Evolutionary conservation across 495 filamentous ascomycete genomes (phyloP).

Genomic region (Annulohypoxylon moriforme): DNA sequence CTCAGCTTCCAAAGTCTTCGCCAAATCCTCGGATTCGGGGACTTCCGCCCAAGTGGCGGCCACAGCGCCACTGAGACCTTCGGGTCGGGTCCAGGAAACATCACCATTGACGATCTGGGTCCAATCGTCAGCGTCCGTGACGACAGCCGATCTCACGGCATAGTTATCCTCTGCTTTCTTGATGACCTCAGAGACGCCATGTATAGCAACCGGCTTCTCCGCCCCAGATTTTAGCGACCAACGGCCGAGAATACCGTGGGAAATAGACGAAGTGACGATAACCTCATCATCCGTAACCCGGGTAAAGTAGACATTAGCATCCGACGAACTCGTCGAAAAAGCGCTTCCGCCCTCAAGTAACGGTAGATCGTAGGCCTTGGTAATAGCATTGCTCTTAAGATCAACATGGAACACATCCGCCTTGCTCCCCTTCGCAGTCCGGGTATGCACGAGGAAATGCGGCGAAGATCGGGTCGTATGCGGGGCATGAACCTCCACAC

Average conservation of each 20-base stretch:
- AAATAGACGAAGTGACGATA: conserved; percentile 77
- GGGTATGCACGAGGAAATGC: conserved; percentile 87
- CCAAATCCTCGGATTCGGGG: conserved; percentile 76
- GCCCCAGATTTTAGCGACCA: conserved; percentile 67
- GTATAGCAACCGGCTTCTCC: conserved; percentile 60
- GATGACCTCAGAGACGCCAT: conserved; percentile 86
- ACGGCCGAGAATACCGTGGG: conserved; percentile 77
- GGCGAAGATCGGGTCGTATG: conserved; percentile 73
- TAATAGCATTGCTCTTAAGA: conserved; percentile 69
- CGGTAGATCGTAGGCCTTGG: conserved; percentile 80
- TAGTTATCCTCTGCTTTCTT: conserved; percentile 69
- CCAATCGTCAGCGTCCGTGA: conserved; percentile 80
- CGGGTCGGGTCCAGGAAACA: conserved; percentile 79
- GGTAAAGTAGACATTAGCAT: conserved; percentile 88
- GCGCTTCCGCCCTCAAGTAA: conserved; percentile 73
- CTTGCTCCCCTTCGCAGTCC: conserved; percentile 75
- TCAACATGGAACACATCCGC: conserved; percentile 90
- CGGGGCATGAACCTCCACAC: conserved; percentile 79
- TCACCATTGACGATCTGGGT: conserved; percentile 84
- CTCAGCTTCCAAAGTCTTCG: conserved; percentile 83
- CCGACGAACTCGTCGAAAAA: conserved; percentile 80
- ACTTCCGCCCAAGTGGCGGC: conserved; percentile 84
- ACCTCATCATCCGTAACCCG: conserved; percentile 78
- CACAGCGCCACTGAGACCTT: conserved; percentile 79
- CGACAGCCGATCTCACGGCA: conserved; percentile 79